Evolutionary conservation across 768 basidiomycete species (phyloP), one percentile per base, ranked within the genome.

Genomic region (Pisolithus tinctorius): DNA sequence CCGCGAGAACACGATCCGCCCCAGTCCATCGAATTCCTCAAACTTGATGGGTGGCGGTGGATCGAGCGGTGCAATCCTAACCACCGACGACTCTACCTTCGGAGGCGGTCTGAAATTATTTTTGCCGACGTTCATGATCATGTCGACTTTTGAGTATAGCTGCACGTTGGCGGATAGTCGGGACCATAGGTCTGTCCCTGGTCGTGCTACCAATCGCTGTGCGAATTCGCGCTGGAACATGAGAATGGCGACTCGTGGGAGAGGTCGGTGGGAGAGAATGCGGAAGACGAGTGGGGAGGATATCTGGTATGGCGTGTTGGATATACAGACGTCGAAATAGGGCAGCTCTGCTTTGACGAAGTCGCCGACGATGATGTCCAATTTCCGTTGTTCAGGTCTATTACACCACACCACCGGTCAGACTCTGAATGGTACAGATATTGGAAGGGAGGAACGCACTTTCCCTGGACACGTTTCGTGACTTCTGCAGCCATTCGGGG

Each of bases 141-240:
- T 84, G 68, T 97, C 93, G 25, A 98, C 93, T 63, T 93, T 92
- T 11, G 96, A 84, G 65, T 96, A 99, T 4, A 99, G 82, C 70
- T 98, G 96, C 10, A 97, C 96, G 67, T 99, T 98, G 17, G 93
- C 95, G 16, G 89, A 90, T 17, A 99, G 72, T 39, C 96, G 80
- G 46, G 93, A 96, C 96, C 96, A 99, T 5, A 95, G 72, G 5
- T 81, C 73, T 3, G 89, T 84, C 7, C 84, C 84, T 0, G 96
- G 93, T 23, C 80, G 76, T 4, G 95, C 95, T 39, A 89, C 83
- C 10, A 99, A 80, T 1, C 96, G 86, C 54, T 94, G 76, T 0
- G 96, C 96, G 62, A 99, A 99, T 69, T 99, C 96, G 50, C 93
- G 87, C 71, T 99, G 96, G 74, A 99, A 99, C 96, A 99, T 99